phyloP scores from a whole-genome alignment of 306 rosid genomes.

The Mimosa pudica region DNA sequence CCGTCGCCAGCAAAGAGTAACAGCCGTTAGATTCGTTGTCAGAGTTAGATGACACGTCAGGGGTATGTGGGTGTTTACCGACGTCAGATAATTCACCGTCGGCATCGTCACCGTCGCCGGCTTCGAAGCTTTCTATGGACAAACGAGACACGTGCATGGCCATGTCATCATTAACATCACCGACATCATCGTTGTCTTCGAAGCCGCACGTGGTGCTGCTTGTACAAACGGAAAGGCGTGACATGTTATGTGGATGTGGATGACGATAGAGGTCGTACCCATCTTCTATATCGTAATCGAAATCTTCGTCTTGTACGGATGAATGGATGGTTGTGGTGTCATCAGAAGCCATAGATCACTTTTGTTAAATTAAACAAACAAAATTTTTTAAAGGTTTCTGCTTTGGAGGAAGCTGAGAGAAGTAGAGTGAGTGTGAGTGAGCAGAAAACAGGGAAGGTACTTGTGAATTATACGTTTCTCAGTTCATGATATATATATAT shows the following conservation, averaged over 20 bases:
- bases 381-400: no score
- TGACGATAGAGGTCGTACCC: neutral
- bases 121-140: constrained; percentile 16
- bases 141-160: neutral
- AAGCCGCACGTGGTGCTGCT: neutral
- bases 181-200: neutral
- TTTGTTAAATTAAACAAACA: neutral
- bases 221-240: constrained; percentile 9
- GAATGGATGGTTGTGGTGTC: constrained; percentile 49
- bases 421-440: neutral
- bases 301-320: constrained; percentile 41
- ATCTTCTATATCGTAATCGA: neutral
- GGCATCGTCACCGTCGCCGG: constrained; percentile 5
- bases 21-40: neutral
- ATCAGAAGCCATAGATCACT: constrained; percentile 52
- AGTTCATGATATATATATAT: constrained; percentile 31
- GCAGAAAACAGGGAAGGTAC: neutral
- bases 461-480: constrained; percentile 46
- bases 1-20: constrained; percentile 19
- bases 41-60: neutral
- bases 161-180: neutral
- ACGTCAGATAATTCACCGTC: constrained; percentile 15
- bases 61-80: neutral
- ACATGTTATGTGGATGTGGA: constrained; percentile 9
- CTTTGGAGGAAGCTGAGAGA: neutral